These are phyloP conservation scores for Tothia fuscella DNA, from an alignment of 2,329 filamentous ascomycete genomes.

Conservation along the genomic window DNA sequence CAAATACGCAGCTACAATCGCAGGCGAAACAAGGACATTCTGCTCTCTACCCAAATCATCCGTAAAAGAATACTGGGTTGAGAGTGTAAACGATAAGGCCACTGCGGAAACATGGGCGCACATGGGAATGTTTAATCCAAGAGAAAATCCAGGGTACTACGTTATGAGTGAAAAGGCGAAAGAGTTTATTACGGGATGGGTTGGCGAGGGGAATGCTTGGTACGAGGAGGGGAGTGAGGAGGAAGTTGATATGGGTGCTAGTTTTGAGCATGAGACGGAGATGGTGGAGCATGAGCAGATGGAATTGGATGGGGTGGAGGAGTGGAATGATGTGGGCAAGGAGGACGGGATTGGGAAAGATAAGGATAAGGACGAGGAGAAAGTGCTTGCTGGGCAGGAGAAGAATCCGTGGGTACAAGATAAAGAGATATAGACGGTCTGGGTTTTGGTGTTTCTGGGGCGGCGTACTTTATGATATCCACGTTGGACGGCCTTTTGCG, in stretches of 20 bases:
- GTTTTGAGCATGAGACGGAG: constrained; percentile 13
- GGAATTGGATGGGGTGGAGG: constrained; percentile 10
- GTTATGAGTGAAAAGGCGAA: constrained; percentile 54
- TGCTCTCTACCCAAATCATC: constrained; percentile 48
- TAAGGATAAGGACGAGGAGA: background rate
- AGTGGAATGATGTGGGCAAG: no score
- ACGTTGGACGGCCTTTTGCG: no score
- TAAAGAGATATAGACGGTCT: no score
- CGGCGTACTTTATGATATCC: no score
- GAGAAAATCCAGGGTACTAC: constrained; percentile 61
- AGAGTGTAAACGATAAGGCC: constrained; percentile 60
- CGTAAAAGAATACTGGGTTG: constrained; percentile 22
- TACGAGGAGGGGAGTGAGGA: constrained; percentile 36
- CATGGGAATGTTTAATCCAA: constrained; percentile 64
- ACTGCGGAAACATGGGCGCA: constrained; percentile 72
- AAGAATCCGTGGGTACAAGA: no score
- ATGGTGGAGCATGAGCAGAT: constrained; percentile 17
- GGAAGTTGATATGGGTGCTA: background rate
- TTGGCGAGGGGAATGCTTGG: constrained; percentile 42
- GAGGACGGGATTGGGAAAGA: no score
- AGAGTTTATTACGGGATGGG: constrained; percentile 55
- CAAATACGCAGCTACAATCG: constrained; percentile 22
- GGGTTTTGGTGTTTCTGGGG: no score
- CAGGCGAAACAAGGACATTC: constrained; percentile 68
- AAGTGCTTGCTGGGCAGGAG: no score